A percentile compares a stretch with the other conserved stretches of the same genome.
These are phyloP conservation scores for Mrakia gelida DNA, from an alignment of 768 basidiomycete genomes.

Conservation along the genomic window DNA sequence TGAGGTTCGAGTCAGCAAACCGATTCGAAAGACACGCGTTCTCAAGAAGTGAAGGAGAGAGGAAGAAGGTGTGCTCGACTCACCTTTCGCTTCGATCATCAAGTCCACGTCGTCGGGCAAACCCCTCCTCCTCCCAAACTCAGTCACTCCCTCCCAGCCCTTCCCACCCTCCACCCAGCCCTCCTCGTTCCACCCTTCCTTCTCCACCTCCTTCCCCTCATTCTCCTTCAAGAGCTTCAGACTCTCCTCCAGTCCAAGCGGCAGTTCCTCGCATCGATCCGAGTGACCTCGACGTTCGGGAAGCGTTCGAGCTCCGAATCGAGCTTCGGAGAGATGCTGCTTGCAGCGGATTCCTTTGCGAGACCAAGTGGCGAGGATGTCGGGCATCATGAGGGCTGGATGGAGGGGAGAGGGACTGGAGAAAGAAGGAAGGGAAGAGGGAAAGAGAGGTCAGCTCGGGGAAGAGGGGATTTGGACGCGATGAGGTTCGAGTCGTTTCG, in stretches of 20 bases:
- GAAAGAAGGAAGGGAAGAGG: no score
- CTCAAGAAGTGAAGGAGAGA: neutral
- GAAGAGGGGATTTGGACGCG: no score
- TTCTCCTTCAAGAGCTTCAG: neutral
- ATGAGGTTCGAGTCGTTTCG: no score
- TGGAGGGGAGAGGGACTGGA: slow-evolving; percentile 48
- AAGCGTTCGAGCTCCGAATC: slow-evolving; percentile 72
- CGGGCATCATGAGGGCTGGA: slow-evolving; percentile 62
- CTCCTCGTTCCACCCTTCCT: slow-evolving; percentile 11
- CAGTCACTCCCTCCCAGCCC: slow-evolving; percentile 14
- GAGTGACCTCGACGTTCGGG: slow-evolving; percentile 87
- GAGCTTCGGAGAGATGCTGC: slow-evolving; percentile 86
- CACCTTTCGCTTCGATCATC: slow-evolving; percentile 64
- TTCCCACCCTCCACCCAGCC: slow-evolving; percentile 10
- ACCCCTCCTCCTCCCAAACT: slow-evolving; percentile 23
- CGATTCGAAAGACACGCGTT: no score
- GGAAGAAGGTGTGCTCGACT: slow-evolving; percentile 34
- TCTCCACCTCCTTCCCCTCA: neutral
- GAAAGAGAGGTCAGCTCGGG: no score
- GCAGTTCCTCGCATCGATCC: slow-evolving; percentile 51
- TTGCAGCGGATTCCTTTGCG: slow-evolving; percentile 75
- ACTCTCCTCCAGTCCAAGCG: slow-evolving; percentile 24
- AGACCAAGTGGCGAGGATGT: slow-evolving; percentile 57
- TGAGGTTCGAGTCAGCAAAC: neutral
- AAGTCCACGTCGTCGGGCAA: slow-evolving; percentile 30